Evolutionary conservation across 805 yeast genomes (phyloP).

Genomic region (Kuraishia hungarica): DNA sequence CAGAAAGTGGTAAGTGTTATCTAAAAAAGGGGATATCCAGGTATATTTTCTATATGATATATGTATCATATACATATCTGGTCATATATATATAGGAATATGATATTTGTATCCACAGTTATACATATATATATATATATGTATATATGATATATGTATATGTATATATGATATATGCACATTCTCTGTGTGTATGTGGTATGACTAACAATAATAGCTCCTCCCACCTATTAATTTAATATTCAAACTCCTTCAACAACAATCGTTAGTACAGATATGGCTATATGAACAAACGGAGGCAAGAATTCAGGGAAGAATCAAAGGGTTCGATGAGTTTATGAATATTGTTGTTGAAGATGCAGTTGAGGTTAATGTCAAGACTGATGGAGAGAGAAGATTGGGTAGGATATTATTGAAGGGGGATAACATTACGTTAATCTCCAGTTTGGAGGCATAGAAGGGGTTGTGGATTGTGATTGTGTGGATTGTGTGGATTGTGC

Average conservation of each 20-base stretch:
- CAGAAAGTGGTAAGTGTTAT: conserved; percentile 37
- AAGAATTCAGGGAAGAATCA: conserved; percentile 73
- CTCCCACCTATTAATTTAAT: conserved; percentile 91
- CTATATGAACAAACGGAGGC: conserved; percentile 74
- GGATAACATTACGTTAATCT: conserved; percentile 80
- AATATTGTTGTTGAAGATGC: conserved; percentile 60
- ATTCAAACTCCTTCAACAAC: conserved; percentile 80
- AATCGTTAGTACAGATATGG: conserved; percentile 77
- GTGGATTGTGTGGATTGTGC: too few species aligned
- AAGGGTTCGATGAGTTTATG: conserved; percentile 98
- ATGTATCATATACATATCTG: too few species aligned
- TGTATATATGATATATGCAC: too few species aligned
- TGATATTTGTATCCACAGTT: too few species aligned
- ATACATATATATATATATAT: too few species aligned
- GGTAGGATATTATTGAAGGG: conserved; percentile 85
- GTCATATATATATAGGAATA: too few species aligned
- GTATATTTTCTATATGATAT: too few species aligned
- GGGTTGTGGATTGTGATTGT: background rate
- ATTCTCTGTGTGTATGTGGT: too few species aligned
- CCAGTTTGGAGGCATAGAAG: conserved; percentile 14
- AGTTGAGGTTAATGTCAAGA: conserved; percentile 48
- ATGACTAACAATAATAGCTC: conserved; percentile 25
- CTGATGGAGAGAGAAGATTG: conserved; percentile 41
- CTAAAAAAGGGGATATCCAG: too few species aligned
- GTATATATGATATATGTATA: too few species aligned